These are phyloP conservation scores for Blastocystis sp. DNA, from an alignment of 352 stramenopile species.

Conservation along the genomic window DNA sequence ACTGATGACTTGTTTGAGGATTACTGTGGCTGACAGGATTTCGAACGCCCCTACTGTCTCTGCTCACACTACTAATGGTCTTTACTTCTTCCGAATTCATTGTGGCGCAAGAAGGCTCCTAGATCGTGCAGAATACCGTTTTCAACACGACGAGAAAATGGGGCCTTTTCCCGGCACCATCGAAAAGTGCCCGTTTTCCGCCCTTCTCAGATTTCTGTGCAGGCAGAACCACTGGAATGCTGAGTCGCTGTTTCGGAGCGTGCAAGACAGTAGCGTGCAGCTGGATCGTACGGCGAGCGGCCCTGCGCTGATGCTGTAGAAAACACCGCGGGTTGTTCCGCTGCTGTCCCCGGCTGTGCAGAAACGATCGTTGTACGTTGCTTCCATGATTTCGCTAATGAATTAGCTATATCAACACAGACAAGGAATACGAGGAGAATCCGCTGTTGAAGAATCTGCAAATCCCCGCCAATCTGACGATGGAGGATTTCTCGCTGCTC, in stretches of 20 bases:
- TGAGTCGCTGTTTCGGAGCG: neutral
- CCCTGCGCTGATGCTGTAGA: constrained; percentile 33
- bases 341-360: neutral
- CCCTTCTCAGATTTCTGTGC: no score
- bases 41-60: constrained; percentile 1
- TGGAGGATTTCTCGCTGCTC: constrained; percentile 33
- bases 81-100: no score
- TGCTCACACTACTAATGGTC: constrained; percentile 26
- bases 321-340: neutral
- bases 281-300: neutral
- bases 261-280: neutral
- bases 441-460: constrained; percentile 34
- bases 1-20: constrained; percentile 20
- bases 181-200: no score
- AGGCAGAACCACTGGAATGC: neutral
- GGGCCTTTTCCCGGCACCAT: no score
- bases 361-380: constrained; percentile 26
- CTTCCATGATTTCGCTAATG: neutral
- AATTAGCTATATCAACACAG: constrained; percentile 62
- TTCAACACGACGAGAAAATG: no score
- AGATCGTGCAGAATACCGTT: no score
- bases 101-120: no score
- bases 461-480: constrained; percentile 42
- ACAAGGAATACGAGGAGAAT: constrained; percentile 56
- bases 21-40: neutral